Evolutionary conservation across 257 asterid genomes (phyloP).

Genomic region (Gentiana straminea): DNA sequence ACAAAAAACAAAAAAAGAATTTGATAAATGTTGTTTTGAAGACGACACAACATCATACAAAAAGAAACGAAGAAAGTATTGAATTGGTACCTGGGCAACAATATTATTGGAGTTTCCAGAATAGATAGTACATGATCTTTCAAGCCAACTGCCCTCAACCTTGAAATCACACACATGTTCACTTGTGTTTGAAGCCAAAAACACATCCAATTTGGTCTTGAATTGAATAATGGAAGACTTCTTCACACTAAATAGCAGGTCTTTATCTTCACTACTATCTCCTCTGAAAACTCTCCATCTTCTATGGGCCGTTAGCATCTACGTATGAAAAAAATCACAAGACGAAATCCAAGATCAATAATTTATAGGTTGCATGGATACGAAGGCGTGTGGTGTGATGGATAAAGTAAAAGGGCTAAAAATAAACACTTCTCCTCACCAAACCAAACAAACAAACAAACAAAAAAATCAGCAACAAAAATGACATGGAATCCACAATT

Average conservation of each 20-base stretch:
- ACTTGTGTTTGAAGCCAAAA: constrained; percentile 17
- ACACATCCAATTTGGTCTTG: constrained; percentile 27
- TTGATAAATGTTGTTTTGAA: too few relatives aligned
- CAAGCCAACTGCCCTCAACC: constrained; percentile 28
- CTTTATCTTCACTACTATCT: constrained; percentile 15
- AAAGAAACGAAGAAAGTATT: too few relatives aligned
- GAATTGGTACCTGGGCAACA: constrained; percentile 50
- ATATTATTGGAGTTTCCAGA: constrained; percentile 40
- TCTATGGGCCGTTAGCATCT: constrained; percentile 55
- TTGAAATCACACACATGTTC: constrained; percentile 28
- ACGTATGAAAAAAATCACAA: neutral
- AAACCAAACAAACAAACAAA: too few relatives aligned
- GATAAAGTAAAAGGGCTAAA: too few relatives aligned
- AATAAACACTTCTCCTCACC: too few relatives aligned
- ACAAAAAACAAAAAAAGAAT: too few relatives aligned
- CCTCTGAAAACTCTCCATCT: constrained; percentile 54
- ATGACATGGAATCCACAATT: too few relatives aligned
- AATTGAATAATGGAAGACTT: constrained; percentile 23
- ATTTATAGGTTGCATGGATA: too few relatives aligned
- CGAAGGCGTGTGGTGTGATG: neutral
- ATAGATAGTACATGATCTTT: constrained; percentile 20
- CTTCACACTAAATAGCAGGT: constrained; percentile 22
- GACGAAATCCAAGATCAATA: too few relatives aligned
- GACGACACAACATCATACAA: too few relatives aligned
- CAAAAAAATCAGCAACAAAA: neutral